These are phyloP conservation scores for Ceratobasidium theobromae DNA, from an alignment of 1,284 basidiomycete genomes.

Conservation along the genomic window DNA sequence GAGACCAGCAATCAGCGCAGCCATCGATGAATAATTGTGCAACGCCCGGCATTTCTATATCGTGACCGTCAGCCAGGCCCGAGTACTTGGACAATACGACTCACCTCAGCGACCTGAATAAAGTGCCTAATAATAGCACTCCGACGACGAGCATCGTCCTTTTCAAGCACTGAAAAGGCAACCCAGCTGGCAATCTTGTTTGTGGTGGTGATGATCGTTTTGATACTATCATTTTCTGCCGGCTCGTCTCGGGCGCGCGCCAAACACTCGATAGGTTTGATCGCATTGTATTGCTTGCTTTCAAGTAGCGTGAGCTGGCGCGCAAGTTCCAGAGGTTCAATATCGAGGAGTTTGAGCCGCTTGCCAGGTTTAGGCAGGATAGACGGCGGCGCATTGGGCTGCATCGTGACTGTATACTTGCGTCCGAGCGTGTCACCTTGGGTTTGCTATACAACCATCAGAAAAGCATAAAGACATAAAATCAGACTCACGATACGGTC, in stretches of 20 bases:
- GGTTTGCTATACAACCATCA: constrained; percentile 49
- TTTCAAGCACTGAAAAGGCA: constrained; percentile 79
- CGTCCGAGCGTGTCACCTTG: constrained; percentile 54
- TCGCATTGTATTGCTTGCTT: constrained; percentile 82
- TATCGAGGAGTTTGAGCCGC: constrained; percentile 73
- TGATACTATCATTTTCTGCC: constrained; percentile 73
- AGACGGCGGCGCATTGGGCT: constrained; percentile 56
- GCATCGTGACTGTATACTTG: constrained; percentile 54
- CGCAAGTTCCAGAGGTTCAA: constrained; percentile 89
- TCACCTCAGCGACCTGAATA: constrained; percentile 89
- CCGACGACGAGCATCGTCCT: constrained; percentile 84
- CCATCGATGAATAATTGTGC: constrained; percentile 96
- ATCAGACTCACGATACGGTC: constrained; percentile 67
- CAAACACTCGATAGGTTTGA: constrained; percentile 90
- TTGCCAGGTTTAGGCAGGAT: constrained; percentile 68
- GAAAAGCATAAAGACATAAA: not conserved
- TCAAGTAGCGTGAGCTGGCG: constrained; percentile 95
- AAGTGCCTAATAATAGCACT: constrained; percentile 86
- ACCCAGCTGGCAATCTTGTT: constrained; percentile 98
- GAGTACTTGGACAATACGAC: constrained; percentile 42
- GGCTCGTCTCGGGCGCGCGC: constrained; percentile 75
- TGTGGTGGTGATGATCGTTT: constrained; percentile 86
- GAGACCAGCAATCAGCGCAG: constrained; percentile 92
- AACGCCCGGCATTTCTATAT: constrained; percentile 80
- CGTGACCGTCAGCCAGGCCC: constrained; percentile 6